Base-by-base conservation (phyloP, 2,329 filamentous ascomycete genomes). In the Septoria linicola region DNA sequence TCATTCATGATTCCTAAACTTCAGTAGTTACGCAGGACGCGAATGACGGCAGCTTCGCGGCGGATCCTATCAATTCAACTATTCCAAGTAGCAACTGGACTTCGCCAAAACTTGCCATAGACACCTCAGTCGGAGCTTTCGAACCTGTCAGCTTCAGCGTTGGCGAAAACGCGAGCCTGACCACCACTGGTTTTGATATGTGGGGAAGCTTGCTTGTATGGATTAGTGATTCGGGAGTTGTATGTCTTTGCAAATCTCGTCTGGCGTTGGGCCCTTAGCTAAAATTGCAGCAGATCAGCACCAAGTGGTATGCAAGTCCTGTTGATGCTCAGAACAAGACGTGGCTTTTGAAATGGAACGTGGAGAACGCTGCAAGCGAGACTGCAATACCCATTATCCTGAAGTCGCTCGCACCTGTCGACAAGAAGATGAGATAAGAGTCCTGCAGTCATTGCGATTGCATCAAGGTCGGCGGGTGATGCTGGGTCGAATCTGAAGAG, bases 341-440 rank as follows among this genome's bases (percentile, higher is more conserved):
- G n/a, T 55, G 43, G 40, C 44, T 47, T 11, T 39, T 60, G 49
- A 52, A 55, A 20, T 59, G 55, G 57, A 61, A 61, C 20, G 40
- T 54, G 8, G 57, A 58, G 20, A 61, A 59, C 37, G 44, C 20
- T 20, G 17, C 27, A 4, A 46, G 47, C 21, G 47, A 59, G 8
- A 44, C 34, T 6, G 45, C 53, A 6, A 43, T 51, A 10, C 54
- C 57, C 8, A 49, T 61, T 4, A 57, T 55, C 16, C 27, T 61
- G 31, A 61, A 59, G 43, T 51, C 37, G 17, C 20, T 34, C 31
- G 11, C 36, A 19, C 52, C 55, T 16, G 19, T 35, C 23, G 3
- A 27, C 4, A 5, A 43, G 5, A 31, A 25, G 19, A 17, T 8
- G 32, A 3, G 32, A 27, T 19, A 3, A 21, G 3, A 34, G 23